Percentiles rank a stretch among this genome's conserved stretches.
These are phyloP conservation scores for Opeltia flavorubescens DNA, from an alignment of 495 filamentous ascomycete species.

Conservation along the genomic window DNA sequence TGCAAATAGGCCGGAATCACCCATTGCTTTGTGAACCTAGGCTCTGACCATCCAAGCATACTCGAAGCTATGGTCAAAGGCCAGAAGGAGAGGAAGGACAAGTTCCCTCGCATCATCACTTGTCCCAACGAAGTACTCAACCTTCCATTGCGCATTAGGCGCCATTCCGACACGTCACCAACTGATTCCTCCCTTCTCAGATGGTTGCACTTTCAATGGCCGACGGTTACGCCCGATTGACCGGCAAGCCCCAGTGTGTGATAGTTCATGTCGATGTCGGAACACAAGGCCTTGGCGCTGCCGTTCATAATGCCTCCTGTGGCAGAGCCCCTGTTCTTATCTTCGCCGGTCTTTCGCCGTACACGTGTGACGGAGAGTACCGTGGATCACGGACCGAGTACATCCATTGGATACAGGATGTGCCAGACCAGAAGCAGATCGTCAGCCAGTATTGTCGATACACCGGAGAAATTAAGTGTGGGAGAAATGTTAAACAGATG, in stretches of 20 bases:
- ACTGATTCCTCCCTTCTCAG: constrained; percentile 26
- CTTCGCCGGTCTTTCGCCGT: constrained; percentile 82
- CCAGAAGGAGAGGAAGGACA: constrained; percentile 45
- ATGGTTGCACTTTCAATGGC: constrained; percentile 98
- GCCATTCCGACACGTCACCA: constrained; percentile 8
- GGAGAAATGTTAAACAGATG: constrained; percentile 91
- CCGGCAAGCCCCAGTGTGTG: constrained; percentile 74
- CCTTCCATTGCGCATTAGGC: not conserved
- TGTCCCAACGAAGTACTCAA: constrained; percentile 69
- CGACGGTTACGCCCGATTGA: constrained; percentile 83
- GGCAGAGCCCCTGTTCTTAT: constrained; percentile 80
- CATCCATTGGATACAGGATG: constrained; percentile 96
- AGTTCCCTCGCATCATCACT: constrained; percentile 79
- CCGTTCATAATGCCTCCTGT: constrained; percentile 80
- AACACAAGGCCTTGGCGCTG: constrained; percentile 80
- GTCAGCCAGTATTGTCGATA: constrained; percentile 92
- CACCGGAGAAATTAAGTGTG: constrained; percentile 75
- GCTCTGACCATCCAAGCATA: constrained; percentile 86
- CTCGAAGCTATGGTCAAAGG: constrained; percentile 95
- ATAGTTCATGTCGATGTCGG: constrained; percentile 96
- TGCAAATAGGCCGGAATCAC: constrained; percentile 57
- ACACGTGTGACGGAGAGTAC: constrained; percentile 83
- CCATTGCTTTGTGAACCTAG: constrained; percentile 88
- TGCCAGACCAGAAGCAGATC: constrained; percentile 88
- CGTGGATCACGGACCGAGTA: constrained; percentile 82